A percentile compares a stretch with the other conserved stretches of the same genome.
These are phyloP conservation scores for Onygenales sp. DNA, from an alignment of 2,329 filamentous ascomycete genomes.

Conservation along the genomic window DNA sequence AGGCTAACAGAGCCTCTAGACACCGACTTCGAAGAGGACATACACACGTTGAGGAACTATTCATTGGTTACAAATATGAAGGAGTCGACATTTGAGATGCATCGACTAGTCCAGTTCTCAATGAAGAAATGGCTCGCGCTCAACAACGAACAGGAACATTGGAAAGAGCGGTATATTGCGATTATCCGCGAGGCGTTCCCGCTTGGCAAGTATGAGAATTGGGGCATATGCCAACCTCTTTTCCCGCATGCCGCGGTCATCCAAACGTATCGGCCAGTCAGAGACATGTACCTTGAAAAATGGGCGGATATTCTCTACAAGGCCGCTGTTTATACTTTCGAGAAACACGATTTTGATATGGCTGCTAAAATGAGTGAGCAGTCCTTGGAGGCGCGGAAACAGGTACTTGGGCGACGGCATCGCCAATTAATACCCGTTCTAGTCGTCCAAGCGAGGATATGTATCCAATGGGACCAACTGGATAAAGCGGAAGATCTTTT, in stretches of 20 bases:
- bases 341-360: not conserved
- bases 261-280: conserved; percentile 8
- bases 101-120: conserved; percentile 19
- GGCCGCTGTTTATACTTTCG: conserved; percentile 2
- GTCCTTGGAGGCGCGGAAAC: too few relatives aligned
- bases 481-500: too few relatives aligned
- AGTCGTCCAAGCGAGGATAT: too few relatives aligned
- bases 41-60: conserved; percentile 13
- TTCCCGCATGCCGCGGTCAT: conserved; percentile 19
- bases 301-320: conserved; percentile 4
- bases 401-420: too few relatives aligned
- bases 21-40: conserved; percentile 14
- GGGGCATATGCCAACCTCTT: conserved; percentile 14
- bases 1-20: not conserved
- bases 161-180: conserved; percentile 16
- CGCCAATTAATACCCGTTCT: too few relatives aligned
- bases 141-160: conserved; percentile 15
- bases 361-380: not conserved
- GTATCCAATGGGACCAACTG: too few relatives aligned
- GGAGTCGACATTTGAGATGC: conserved; percentile 15
- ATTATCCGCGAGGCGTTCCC: conserved; percentile 15
- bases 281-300: conserved; percentile 15
- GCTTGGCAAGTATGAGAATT: conserved; percentile 16
- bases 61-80: conserved; percentile 13
- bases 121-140: conserved; percentile 18